A percentile compares a stretch with the other conserved stretches of the same genome.
phyloP scores from a whole-genome alignment of 139 green algal genomes.

The Coccomyxa sp. region DNA sequence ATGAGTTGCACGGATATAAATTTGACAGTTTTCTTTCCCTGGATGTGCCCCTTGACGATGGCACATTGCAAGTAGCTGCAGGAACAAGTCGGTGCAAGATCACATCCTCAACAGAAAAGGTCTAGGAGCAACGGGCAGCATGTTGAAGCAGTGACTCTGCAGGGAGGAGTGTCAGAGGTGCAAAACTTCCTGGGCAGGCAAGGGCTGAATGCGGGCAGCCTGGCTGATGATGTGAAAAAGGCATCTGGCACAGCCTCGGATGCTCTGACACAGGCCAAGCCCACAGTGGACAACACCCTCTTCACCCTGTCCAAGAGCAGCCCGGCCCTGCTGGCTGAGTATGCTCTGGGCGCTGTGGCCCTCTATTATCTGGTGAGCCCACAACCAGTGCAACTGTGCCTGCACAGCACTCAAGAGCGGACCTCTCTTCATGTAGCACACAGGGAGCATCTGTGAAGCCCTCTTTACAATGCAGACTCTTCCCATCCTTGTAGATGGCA shows the following conservation, averaged over 20 bases:
- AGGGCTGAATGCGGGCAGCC: slow-evolving; percentile 10
- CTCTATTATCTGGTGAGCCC: slow-evolving; percentile 34
- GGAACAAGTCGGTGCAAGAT: not conserved
- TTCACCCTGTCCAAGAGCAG: slow-evolving; percentile 40
- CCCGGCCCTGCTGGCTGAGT: slow-evolving; percentile 62
- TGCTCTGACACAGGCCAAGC: slow-evolving; percentile 17
- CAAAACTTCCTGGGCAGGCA: slow-evolving; percentile 17
- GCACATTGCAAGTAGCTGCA: not conserved
- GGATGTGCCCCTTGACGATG: not conserved
- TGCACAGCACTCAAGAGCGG: not conserved
- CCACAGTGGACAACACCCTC: slow-evolving; percentile 16
- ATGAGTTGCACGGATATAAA: too few relatives aligned
- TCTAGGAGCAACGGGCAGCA: too few relatives aligned
- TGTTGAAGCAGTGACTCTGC: slow-evolving; percentile 1
- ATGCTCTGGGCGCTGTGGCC: slow-evolving; percentile 30
- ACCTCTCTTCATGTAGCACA: not conserved
- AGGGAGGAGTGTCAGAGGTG: slow-evolving; percentile 19
- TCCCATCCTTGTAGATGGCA: too few relatives aligned
- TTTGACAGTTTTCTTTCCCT: not conserved
- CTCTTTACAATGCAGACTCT: too few relatives aligned
- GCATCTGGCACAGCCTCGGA: not conserved
- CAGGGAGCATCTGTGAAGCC: too few relatives aligned
- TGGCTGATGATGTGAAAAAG: not conserved
- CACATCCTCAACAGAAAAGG: slow-evolving; percentile 13
- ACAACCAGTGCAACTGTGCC: too few relatives aligned